A percentile compares a stretch with the other conserved stretches of the same genome.
phyloP scores from a whole-genome alignment of 106 monocot species.

The Hemerocallis citrina region DNA sequence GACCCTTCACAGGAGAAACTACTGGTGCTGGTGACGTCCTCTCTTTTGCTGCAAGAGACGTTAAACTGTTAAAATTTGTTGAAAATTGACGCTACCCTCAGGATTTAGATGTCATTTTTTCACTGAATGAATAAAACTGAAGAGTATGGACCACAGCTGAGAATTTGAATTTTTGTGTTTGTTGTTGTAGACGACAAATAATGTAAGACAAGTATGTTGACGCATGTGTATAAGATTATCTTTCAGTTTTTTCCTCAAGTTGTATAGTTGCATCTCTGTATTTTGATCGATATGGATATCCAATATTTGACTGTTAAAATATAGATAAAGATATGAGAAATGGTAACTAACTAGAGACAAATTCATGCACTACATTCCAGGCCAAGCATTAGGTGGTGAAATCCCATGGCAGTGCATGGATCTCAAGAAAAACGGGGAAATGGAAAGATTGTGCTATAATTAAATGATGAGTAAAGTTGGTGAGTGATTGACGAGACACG shows the following conservation, averaged over 20 bases:
- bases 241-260: neutral
- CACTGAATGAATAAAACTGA: neutral
- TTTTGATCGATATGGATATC: neutral
- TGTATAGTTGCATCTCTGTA: neutral
- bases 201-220: neutral
- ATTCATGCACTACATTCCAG: too few relatives aligned
- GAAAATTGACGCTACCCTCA: neutral
- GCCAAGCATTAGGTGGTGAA: too few relatives aligned
- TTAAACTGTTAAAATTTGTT: neutral
- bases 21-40: neutral
- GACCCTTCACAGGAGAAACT: too few relatives aligned
- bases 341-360: neutral
- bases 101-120: neutral
- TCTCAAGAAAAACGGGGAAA: neutral
- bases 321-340: neutral
- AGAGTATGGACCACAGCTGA: neutral
- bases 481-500: neutral
- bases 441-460: neutral
- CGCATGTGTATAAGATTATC: neutral
- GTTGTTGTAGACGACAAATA: neutral
- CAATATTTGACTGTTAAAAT: neutral
- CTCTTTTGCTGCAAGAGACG: slow-evolving; percentile 7
- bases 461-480: neutral
- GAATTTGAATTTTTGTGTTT: too few relatives aligned
- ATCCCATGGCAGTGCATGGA: neutral